A percentile compares a stretch with the other conserved stretches of the same genome.
phyloP scores from a whole-genome alignment of 2,329 filamentous ascomycete species.

The Epichloe bromicola region DNA sequence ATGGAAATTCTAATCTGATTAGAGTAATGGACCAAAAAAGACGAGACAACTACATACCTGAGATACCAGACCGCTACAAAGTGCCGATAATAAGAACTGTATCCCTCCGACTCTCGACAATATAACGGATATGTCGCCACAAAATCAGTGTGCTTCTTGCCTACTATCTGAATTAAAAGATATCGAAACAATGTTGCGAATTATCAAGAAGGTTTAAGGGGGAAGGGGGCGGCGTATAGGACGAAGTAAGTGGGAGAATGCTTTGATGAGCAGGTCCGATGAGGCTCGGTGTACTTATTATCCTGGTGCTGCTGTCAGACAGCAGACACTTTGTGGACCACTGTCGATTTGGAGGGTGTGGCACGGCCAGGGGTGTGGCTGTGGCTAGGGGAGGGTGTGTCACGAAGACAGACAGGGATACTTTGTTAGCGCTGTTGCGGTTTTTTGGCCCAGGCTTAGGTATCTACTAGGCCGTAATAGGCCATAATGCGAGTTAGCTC shows the following conservation, averaged over 20 bases:
- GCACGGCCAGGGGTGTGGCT: neutral
- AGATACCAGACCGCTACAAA: neutral
- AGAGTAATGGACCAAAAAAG: neutral
- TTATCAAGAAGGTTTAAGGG: neutral
- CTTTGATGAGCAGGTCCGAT: constrained; percentile 2
- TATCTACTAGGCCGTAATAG: too few species aligned
- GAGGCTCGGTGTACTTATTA: constrained; percentile 6
- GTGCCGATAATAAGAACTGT: neutral
- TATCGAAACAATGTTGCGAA: neutral
- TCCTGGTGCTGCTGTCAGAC: neutral
- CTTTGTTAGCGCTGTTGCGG: neutral
- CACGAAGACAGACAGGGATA: neutral
- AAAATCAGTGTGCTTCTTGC: neutral
- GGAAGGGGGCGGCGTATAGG: neutral
- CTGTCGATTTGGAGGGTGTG: neutral
- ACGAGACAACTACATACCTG: neutral
- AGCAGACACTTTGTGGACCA: neutral
- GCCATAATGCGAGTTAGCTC: too few species aligned
- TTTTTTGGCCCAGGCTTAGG: too few species aligned
- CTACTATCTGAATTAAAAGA: neutral
- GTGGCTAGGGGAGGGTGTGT: neutral
- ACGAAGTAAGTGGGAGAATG: constrained; percentile 2
- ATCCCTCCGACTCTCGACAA: neutral
- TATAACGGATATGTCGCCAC: neutral
- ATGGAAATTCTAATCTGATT: neutral